A percentile compares a stretch with the other conserved stretches of the same genome.
These are phyloP conservation scores for Neofusicoccum kwambonambiense DNA, from an alignment of 2,329 filamentous ascomycete species.

Conservation along the genomic window DNA sequence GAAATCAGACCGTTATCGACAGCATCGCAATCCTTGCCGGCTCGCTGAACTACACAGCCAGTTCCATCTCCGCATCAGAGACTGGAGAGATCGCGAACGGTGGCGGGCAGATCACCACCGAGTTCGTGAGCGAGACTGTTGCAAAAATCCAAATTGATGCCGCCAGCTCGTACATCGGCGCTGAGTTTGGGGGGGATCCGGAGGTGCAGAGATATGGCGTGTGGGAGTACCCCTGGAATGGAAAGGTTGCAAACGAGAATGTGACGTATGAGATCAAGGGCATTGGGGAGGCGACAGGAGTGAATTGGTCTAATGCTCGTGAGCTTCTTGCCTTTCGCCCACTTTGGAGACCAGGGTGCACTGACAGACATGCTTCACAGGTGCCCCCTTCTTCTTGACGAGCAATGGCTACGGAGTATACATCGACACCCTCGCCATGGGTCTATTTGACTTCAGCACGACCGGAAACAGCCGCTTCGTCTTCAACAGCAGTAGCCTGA, in stretches of 20 bases:
- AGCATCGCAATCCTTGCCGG: constrained; percentile 25
- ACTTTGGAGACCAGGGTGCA: too few species aligned
- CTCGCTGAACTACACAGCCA: constrained; percentile 21
- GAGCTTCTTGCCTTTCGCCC: not conserved
- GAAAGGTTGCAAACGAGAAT: constrained; percentile 25
- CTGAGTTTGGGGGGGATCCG: constrained; percentile 21
- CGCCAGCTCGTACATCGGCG: constrained; percentile 24
- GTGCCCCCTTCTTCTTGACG: constrained; percentile 35
- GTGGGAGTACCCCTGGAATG: constrained; percentile 31
- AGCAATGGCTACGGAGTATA: constrained; percentile 36
- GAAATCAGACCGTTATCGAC: constrained; percentile 23
- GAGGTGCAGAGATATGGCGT: constrained; percentile 26
- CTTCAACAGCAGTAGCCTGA: constrained; percentile 30
- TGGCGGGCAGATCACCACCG: constrained; percentile 20
- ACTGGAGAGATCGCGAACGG: constrained; percentile 19
- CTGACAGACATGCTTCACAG: not conserved
- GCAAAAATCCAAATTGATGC: constrained; percentile 27
- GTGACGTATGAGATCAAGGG: constrained; percentile 29
- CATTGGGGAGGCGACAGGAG: constrained; percentile 30
- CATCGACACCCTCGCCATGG: constrained; percentile 32
- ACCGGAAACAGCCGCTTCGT: constrained; percentile 29
- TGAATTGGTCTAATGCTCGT: constrained; percentile 37
- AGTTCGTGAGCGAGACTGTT: constrained; percentile 25
- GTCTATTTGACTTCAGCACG: constrained; percentile 30
- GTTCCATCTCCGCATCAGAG: constrained; percentile 5